phyloP scores from a whole-genome alignment of 257 asterid species.

The Solanum appendiculatum region DNA sequence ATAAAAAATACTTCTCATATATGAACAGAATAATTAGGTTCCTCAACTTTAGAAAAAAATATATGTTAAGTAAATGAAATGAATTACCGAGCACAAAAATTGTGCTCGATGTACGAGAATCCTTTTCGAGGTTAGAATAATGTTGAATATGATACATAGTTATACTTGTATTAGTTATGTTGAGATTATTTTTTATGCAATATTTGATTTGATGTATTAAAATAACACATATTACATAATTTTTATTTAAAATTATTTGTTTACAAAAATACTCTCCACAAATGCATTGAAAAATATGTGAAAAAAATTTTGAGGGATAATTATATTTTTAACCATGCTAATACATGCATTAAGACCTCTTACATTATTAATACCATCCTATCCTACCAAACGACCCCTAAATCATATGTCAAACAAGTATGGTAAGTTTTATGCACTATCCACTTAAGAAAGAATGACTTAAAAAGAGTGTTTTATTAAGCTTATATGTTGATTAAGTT shows the following conservation, averaged over 20 bases:
- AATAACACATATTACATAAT: not conserved
- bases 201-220: too few relatives aligned
- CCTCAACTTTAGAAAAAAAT: not conserved
- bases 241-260: too few relatives aligned
- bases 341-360: too few relatives aligned
- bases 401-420: not conserved
- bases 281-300: too few relatives aligned
- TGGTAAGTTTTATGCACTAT: not conserved
- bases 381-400: not conserved
- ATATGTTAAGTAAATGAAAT: not conserved
- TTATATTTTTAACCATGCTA: not conserved
- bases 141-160: not conserved
- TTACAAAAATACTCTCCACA: not conserved
- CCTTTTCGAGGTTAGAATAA: too few relatives aligned
- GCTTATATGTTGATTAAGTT: not conserved
- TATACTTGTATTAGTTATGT: too few relatives aligned
- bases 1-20: not conserved
- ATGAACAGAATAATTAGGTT: constrained; percentile 8
- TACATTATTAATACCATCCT: not conserved
- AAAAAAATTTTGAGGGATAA: too few relatives aligned
- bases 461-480: not conserved
- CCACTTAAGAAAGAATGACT: too few relatives aligned
- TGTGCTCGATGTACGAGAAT: not conserved
- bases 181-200: too few relatives aligned
- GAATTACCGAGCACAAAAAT: not conserved